Evolutionary conservation across 371 early-diverging fungal species (phyloP).

Genomic region (Batkoa obscura): DNA sequence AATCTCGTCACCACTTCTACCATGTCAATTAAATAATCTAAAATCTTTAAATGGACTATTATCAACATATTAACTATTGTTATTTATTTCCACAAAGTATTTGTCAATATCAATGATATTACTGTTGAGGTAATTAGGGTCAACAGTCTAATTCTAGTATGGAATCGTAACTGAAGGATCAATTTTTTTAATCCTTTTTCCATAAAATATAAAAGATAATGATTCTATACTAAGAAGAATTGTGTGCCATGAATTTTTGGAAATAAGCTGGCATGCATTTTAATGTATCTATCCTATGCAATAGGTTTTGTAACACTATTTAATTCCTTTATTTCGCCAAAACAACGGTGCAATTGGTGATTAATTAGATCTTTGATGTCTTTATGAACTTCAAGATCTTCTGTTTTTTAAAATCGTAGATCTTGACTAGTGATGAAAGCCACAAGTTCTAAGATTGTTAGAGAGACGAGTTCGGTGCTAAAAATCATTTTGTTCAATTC

Average conservation of each 20-base stretch:
- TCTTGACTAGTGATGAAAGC: not conserved
- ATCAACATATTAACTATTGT: constrained; percentile 7
- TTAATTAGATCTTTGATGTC: not conserved
- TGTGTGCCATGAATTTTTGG: not conserved
- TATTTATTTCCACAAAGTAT: constrained; percentile 2
- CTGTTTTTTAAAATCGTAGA: not conserved
- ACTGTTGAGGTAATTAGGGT: not conserved
- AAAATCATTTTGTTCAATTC: too few species aligned
- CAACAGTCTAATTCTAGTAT: constrained; percentile 5
- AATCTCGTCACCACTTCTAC: not conserved
- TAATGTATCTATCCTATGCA: not conserved
- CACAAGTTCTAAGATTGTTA: too few species aligned
- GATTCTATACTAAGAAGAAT: constrained; percentile 4
- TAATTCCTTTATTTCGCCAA: not conserved
- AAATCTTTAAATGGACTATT: constrained; percentile 9
- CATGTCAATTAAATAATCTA: not conserved
- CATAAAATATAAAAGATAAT: not conserved
- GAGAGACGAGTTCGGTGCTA: too few species aligned
- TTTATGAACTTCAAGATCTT: not conserved
- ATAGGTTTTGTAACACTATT: not conserved
- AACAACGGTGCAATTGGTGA: not conserved
- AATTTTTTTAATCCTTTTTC: constrained; percentile 1
- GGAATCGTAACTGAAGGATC: constrained; percentile 2
- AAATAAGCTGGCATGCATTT: not conserved
- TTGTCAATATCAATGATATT: not conserved